Conservation (phyloP, 352 stramenopile genomes). For the Nothophytophthora sp. region DNA sequence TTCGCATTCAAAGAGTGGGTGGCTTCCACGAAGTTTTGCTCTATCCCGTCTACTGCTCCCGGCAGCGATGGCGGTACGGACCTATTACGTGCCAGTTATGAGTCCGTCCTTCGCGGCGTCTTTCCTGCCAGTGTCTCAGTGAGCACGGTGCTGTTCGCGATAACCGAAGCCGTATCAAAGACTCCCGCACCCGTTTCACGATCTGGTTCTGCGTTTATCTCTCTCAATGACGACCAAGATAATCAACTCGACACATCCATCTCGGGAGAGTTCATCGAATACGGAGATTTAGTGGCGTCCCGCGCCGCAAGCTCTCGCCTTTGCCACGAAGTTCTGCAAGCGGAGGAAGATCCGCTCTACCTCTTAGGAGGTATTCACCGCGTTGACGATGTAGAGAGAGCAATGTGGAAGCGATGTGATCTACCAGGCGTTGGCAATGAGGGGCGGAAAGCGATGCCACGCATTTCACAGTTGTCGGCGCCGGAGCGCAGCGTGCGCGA, state of each 20-base stretch:
- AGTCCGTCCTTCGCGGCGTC: slow-evolving; percentile 29
- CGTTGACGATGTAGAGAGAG: slow-evolving; percentile 54
- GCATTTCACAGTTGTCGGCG: slow-evolving; percentile 26
- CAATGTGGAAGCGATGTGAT: slow-evolving; percentile 58
- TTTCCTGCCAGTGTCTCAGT: slow-evolving; percentile 54
- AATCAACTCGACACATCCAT: slow-evolving; percentile 2
- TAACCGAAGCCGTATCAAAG: slow-evolving; percentile 43
- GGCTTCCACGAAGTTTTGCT: slow-evolving; percentile 36
- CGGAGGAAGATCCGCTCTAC: slow-evolving; percentile 24
- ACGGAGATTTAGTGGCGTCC: slow-evolving; percentile 40
- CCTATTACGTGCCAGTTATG: slow-evolving; percentile 24
- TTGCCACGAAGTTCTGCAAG: slow-evolving; percentile 13
- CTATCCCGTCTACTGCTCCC: slow-evolving; percentile 23
- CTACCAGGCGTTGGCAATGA: slow-evolving; percentile 67
- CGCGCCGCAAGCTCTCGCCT: slow-evolving; percentile 28
- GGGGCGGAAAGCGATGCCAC: slow-evolving; percentile 64
- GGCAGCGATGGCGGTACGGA: slow-evolving; percentile 5
- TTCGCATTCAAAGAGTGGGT: slow-evolving; percentile 71
- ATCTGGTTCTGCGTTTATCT: too few relatives aligned
- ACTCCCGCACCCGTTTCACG: neutral
- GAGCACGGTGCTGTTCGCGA: slow-evolving; percentile 51
- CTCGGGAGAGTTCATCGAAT: slow-evolving; percentile 48
- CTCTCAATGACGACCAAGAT: neutral
- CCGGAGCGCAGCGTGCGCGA: slow-evolving; percentile 54
- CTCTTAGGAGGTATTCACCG: slow-evolving; percentile 14